Conservation (phyloP, 1,139 yeast genomes). For the Pichia sp. region DNA sequence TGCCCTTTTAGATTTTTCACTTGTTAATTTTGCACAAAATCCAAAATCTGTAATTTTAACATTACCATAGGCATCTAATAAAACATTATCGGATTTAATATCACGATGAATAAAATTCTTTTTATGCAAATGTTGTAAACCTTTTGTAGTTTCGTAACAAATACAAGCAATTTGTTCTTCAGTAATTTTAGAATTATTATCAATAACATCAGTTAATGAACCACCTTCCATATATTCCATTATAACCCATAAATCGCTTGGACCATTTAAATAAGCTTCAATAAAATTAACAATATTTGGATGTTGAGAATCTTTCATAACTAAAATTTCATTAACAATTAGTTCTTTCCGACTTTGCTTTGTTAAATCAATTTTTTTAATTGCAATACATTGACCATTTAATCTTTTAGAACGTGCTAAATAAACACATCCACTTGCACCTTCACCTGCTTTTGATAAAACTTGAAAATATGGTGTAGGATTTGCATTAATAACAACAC, state of each 20-base stretch:
- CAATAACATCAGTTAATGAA: slow-evolving; percentile 84
- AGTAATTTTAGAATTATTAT: slow-evolving; percentile 56
- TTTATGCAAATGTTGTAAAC: slow-evolving; percentile 83
- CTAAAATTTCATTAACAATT: slow-evolving; percentile 88
- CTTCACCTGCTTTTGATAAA: slow-evolving; percentile 97
- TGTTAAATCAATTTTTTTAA: slow-evolving; percentile 91
- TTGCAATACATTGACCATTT: slow-evolving; percentile 60
- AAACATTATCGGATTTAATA: slow-evolving; percentile 89
- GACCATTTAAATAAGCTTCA: slow-evolving; percentile 73
- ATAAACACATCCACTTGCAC: slow-evolving; percentile 95
- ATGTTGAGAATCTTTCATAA: slow-evolving; percentile 91
- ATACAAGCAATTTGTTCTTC: slow-evolving; percentile 86
- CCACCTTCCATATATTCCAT: slow-evolving; percentile 97
- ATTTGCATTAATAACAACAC: slow-evolving; percentile 77
- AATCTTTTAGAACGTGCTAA: slow-evolving; percentile 65
- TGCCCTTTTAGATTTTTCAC: slow-evolving; percentile 87
- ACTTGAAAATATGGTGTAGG: slow-evolving; percentile 83
- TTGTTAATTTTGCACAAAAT: slow-evolving; percentile 93
- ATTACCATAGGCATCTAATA: slow-evolving; percentile 78
- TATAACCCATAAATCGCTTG: slow-evolving; percentile 74
- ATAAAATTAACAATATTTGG: slow-evolving; percentile 89
- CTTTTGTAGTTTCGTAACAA: slow-evolving; percentile 86
- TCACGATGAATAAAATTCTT: slow-evolving; percentile 94
- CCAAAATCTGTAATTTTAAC: slow-evolving; percentile 98
- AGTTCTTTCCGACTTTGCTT: slow-evolving; percentile 93